phyloP scores from a whole-genome alignment of 2,329 filamentous ascomycete species.

The Nemania serpens region DNA sequence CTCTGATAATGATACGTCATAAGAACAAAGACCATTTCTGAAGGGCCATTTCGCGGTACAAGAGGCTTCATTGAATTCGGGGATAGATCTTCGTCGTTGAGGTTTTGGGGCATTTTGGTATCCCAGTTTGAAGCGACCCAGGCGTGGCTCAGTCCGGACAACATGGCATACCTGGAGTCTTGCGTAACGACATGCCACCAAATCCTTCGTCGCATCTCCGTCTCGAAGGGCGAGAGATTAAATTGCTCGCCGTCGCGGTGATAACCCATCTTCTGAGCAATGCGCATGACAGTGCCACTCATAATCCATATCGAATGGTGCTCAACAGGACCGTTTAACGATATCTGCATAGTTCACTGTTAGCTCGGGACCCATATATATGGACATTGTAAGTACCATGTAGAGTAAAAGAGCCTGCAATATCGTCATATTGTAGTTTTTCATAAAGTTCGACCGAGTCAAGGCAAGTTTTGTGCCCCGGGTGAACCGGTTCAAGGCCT shows the following conservation, averaged over 20 bases:
- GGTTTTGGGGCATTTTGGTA: conserved; percentile 36
- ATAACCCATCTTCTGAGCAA: conserved; percentile 49
- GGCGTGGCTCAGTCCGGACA: conserved; percentile 34
- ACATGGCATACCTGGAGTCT: conserved; percentile 36
- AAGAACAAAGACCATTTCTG: conserved; percentile 33
- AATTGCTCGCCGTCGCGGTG: conserved; percentile 45
- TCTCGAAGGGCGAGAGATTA: conserved; percentile 47
- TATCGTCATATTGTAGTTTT: conserved; percentile 40
- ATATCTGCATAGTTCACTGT: conserved; percentile 15
- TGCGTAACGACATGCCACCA: conserved; percentile 47
- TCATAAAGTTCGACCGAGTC: conserved; percentile 41
- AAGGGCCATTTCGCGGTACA: conserved; percentile 24
- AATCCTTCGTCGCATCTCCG: conserved; percentile 50
- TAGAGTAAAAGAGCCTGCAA: conserved; percentile 44
- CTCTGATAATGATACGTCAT: conserved; percentile 25
- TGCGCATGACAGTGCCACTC: conserved; percentile 45
- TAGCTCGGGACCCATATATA: not conserved
- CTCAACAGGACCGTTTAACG: conserved; percentile 25
- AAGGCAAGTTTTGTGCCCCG: conserved; percentile 29
- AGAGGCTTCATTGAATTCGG: conserved; percentile 30
- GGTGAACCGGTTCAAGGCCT: conserved; percentile 30
- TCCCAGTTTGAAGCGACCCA: conserved; percentile 29
- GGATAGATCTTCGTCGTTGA: conserved; percentile 40
- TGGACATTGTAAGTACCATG: conserved; percentile 21
- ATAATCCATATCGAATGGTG: conserved; percentile 40